A percentile compares a stretch with the other conserved stretches of the same genome.
phyloP scores from a whole-genome alignment of 805 yeast genomes.

The Tetrapisispora fleetii region DNA sequence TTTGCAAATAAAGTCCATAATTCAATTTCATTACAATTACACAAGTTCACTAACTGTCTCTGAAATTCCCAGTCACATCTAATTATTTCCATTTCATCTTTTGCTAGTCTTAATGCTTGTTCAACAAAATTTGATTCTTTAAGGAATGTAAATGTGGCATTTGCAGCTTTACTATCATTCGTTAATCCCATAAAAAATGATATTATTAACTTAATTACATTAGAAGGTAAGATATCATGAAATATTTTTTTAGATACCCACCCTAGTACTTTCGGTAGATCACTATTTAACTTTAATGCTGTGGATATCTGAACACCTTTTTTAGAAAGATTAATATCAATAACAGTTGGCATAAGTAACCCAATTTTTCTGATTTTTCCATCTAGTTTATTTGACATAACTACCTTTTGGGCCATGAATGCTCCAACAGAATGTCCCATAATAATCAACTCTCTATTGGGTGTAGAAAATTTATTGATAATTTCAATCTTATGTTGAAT shows the following conservation, averaged over 20 bases:
- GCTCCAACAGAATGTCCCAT: slow-evolving; percentile 70
- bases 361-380: slow-evolving; percentile 40
- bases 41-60: slow-evolving; percentile 34
- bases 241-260: slow-evolving; percentile 19
- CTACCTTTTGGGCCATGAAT: slow-evolving; percentile 48
- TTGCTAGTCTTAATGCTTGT: slow-evolving; percentile 49
- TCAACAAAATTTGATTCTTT: slow-evolving; percentile 35
- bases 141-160: slow-evolving; percentile 36
- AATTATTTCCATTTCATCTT: slow-evolving; percentile 48
- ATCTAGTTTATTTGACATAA: slow-evolving; percentile 17
- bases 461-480: slow-evolving; percentile 30
- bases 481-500: slow-evolving; percentile 46
- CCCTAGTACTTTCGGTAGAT: slow-evolving; percentile 27
- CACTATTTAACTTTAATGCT: slow-evolving; percentile 17
- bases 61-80: slow-evolving; percentile 42
- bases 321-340: slow-evolving; percentile 42
- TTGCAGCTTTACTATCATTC: slow-evolving; percentile 27
- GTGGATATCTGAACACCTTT: slow-evolving; percentile 31
- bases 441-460: slow-evolving; percentile 22
- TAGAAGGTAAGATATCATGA: slow-evolving; percentile 22
- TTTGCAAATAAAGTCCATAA: slow-evolving; percentile 52
- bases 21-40: slow-evolving; percentile 14
- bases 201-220: slow-evolving; percentile 18
- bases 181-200: slow-evolving; percentile 22
- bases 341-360: slow-evolving; percentile 60